Conservation (phyloP, 2,329 filamentous ascomycete genomes). For the Fusarium clavum region DNA sequence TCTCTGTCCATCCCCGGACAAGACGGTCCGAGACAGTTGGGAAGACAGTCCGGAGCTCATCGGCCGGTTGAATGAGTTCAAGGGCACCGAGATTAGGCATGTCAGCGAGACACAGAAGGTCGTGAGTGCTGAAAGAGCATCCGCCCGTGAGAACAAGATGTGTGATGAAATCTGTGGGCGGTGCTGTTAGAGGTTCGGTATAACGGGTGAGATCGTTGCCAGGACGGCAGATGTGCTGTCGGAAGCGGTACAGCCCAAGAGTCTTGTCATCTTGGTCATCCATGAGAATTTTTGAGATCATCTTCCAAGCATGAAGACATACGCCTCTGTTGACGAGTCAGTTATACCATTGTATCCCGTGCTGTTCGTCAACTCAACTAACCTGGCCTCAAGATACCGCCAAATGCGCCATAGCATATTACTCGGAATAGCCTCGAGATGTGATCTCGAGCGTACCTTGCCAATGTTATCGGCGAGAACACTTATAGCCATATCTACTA, state of each 20-base stretch:
- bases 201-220: conserved; percentile 52
- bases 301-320: conserved; percentile 56
- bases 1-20: conserved; percentile 59
- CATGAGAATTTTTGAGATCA: conserved; percentile 52
- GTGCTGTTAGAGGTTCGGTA: conserved; percentile 52
- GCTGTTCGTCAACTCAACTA: conserved; percentile 25
- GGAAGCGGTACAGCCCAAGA: conserved; percentile 54
- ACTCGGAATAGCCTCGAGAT: conserved; percentile 52
- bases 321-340: conserved; percentile 46
- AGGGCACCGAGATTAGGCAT: conserved; percentile 62
- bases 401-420: conserved; percentile 54
- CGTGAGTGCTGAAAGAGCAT: conserved; percentile 51
- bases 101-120: conserved; percentile 56
- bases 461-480: conserved; percentile 54
- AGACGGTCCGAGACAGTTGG: conserved; percentile 59
- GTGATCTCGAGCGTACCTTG: conserved; percentile 47
- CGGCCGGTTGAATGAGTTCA: conserved; percentile 57
- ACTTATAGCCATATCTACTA: conserved; percentile 55
- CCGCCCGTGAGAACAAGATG: conserved; percentile 56
- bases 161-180: conserved; percentile 54
- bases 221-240: conserved; percentile 55
- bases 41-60: conserved; percentile 46
- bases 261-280: conserved; percentile 50
- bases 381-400: conserved; percentile 56
- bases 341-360: neutral